Base-by-base conservation (phyloP, 2,329 filamentous ascomycete genomes). In the Anisogramma anomala region DNA sequence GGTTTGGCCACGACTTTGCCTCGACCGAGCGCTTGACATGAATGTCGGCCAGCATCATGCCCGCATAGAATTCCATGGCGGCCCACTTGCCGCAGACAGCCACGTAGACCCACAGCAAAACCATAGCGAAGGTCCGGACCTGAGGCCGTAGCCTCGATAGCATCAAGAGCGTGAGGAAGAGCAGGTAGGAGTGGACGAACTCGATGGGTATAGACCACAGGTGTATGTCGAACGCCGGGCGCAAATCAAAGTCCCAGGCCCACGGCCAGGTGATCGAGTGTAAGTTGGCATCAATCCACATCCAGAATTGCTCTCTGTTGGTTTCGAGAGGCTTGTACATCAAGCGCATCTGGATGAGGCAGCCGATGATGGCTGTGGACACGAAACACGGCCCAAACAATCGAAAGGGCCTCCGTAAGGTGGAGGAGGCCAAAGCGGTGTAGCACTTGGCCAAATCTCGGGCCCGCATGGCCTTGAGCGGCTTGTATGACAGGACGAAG, bases 141-240 rank as follows among this genome's bases (percentile, higher is more conserved):
- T 49, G 46, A 7, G 55, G 46, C 33, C 56, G 54, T 23, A 64
- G 46, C 15, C 59, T 52, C 13, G 60, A 58, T 2, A 66, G 47
- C 23, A 58, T 53, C n/a, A 67, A 43, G 15, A 63, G 49, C n/a
- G 63, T 45, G 28, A 60, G 48, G 42, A 68, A 67, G 6, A 67
- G 49, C 17, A 66, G 49, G 58, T 68, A 59, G 7, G 66, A 69
- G 50, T 66, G 60, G 19, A 57, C 61, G 39, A 67, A 64, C 42
- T 70, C 66, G 41, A 68, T 59, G 1, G 67, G 64, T 14, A 71
- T 67, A 2, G 67, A 69, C 67, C 66, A 70, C 13, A 69, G 55
- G 39, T 68, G 65, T 7, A 62, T 52, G 43, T 67, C 63, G 45
- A 67, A 69, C 5, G 49, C 52, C 6, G 57, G 59, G 17, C 52